phyloP scores from a whole-genome alignment of 495 filamentous ascomycete species.

The Ramalina intermedia region DNA sequence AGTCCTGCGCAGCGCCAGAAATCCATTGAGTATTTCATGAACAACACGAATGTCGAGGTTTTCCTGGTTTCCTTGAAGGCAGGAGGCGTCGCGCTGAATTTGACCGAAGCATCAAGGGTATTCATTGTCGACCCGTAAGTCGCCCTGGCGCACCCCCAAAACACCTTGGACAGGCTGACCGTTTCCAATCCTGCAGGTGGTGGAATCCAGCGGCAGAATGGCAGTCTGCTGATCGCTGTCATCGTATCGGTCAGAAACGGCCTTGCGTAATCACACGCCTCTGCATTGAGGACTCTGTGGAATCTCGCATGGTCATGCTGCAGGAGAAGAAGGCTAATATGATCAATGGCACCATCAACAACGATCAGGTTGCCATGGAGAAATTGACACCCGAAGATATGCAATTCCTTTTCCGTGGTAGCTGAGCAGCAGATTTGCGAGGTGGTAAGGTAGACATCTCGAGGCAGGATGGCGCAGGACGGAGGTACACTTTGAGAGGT shows the following conservation, averaged over 20 bases:
- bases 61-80: constrained; percentile 93
- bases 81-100: constrained; percentile 85
- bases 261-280: constrained; percentile 89
- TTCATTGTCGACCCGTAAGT: constrained; percentile 91
- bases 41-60: constrained; percentile 76
- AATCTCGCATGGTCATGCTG: constrained; percentile 81
- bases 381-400: constrained; percentile 82
- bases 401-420: constrained; percentile 81
- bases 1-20: constrained; percentile 80
- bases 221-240: constrained; percentile 92
- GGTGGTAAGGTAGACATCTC: too few relatives aligned
- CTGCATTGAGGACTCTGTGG: constrained; percentile 90
- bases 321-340: constrained; percentile 97
- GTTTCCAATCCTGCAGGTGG: constrained; percentile 39
- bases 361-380: constrained; percentile 73
- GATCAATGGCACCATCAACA: constrained; percentile 91
- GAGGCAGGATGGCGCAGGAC: too few relatives aligned
- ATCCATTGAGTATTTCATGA: constrained; percentile 92
- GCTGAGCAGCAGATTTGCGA: constrained; percentile 14
- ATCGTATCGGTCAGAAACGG: constrained; percentile 87
- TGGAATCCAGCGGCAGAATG: constrained; percentile 97
- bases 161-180: not conserved
- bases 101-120: constrained; percentile 85
- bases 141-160: not conserved
- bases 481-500: too few relatives aligned